These are phyloP conservation scores for Alloteropsis semialata DNA, from an alignment of 176 grass and related monocot species.

Conservation along the genomic window DNA sequence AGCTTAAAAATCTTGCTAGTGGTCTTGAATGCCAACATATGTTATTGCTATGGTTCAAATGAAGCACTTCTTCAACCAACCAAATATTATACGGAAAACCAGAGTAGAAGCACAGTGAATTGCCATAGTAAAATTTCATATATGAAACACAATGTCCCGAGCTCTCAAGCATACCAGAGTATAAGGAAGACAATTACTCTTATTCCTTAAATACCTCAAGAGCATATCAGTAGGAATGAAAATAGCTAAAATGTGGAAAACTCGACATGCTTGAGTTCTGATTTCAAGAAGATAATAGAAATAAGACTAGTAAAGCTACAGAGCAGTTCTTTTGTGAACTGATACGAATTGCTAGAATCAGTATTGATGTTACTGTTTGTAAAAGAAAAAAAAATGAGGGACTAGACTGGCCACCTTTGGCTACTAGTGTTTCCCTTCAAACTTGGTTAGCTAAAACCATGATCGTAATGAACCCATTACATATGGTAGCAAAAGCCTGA, in stretches of 20 bases:
- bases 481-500: conserved; percentile 27
- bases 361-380: conserved; percentile 20
- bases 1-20: conserved; percentile 33
- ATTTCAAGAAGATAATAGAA: conserved; percentile 3
- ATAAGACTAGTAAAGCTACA: conserved; percentile 7
- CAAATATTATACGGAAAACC: background rate
- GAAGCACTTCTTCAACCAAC: conserved; percentile 1
- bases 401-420: background rate
- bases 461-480: conserved; percentile 8
- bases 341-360: conserved; percentile 9
- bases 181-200: conserved; percentile 1
- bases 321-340: background rate
- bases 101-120: conserved; percentile 4
- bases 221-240: conserved; percentile 13
- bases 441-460: conserved; percentile 10
- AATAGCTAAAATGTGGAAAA: background rate
- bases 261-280: background rate
- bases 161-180: background rate
- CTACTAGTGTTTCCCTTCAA: conserved; percentile 13
- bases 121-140: background rate
- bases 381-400: background rate
- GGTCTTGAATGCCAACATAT: conserved; percentile 52
- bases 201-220: background rate
- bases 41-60: conserved; percentile 19
- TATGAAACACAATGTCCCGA: background rate